Conservation (phyloP, 192 early-diverging fungal species). For the Spizellomyces sp. region DNA sequence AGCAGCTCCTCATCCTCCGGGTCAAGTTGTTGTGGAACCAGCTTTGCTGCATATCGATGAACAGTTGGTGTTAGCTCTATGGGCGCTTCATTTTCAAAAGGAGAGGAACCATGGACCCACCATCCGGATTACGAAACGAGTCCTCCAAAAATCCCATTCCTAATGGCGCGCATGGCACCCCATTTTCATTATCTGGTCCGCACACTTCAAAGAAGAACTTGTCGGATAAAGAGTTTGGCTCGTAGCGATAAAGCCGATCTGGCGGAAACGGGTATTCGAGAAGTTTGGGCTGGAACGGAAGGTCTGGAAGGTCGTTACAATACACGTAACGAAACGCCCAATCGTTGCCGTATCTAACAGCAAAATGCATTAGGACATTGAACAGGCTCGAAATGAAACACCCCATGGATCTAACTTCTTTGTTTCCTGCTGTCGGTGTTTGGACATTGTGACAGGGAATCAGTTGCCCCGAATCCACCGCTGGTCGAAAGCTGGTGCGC, state of each 20-base stretch:
- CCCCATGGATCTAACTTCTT: background rate
- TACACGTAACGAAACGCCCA: conserved; percentile 37
- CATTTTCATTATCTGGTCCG: conserved; percentile 32
- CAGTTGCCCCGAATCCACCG: no score
- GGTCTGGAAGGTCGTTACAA: conserved; percentile 33
- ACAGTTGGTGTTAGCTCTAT: background rate
- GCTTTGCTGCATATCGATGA: conserved; percentile 10
- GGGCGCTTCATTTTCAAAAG: background rate
- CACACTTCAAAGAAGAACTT: conserved; percentile 23
- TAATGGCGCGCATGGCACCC: conserved; percentile 34
- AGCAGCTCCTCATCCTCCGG: conserved; percentile 29
- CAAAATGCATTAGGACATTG: background rate
- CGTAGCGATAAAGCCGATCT: conserved; percentile 38
- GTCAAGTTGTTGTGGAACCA: conserved; percentile 5
- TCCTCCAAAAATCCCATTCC: conserved; percentile 19
- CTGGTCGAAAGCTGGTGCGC: no score
- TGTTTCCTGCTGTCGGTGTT: conserved; percentile 1
- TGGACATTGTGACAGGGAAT: conserved; percentile 5
- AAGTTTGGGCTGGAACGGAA: conserved; percentile 46
- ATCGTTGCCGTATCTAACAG: conserved; percentile 30
- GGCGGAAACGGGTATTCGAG: conserved; percentile 33
- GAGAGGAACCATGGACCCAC: background rate
- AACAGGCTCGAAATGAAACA: background rate
- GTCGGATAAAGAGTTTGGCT: conserved; percentile 15
- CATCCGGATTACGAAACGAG: conserved; percentile 8